These are phyloP conservation scores for Jacaranda mimosifolia DNA, from an alignment of 257 asterid species.

Conservation along the genomic window DNA sequence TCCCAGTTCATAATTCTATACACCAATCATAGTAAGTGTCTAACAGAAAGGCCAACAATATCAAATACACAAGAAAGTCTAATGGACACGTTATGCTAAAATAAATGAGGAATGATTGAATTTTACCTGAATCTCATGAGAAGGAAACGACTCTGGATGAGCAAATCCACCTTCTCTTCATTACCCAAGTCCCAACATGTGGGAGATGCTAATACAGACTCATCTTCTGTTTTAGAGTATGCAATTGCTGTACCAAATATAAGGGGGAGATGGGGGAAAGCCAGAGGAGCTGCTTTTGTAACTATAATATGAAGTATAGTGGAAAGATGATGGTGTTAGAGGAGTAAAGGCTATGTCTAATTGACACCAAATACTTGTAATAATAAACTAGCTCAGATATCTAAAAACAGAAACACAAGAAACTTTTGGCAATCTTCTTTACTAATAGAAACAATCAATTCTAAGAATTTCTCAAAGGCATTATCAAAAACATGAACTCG, in stretches of 20 bases:
- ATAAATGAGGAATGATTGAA: background rate
- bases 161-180: conserved; percentile 18
- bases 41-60: conserved; percentile 11
- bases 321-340: background rate
- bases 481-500: conserved; percentile 35
- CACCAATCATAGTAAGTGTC: background rate
- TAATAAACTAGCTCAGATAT: background rate
- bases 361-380: background rate
- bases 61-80: background rate
- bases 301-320: background rate
- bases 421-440: conserved; percentile 29
- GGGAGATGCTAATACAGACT: background rate
- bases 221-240: too few species aligned
- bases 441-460: conserved; percentile 30
- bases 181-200: background rate
- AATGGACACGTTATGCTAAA: background rate
- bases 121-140: conserved; percentile 34
- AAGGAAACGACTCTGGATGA: background rate
- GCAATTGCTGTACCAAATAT: too few species aligned
- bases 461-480: conserved; percentile 32
- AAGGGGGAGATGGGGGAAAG: too few species aligned
- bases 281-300: too few species aligned
- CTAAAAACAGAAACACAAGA: conserved; percentile 16
- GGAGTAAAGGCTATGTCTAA: background rate
- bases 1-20: background rate